phyloP scores from a whole-genome alignment of 768 basidiomycete species.

The Lyophyllum semitale region DNA sequence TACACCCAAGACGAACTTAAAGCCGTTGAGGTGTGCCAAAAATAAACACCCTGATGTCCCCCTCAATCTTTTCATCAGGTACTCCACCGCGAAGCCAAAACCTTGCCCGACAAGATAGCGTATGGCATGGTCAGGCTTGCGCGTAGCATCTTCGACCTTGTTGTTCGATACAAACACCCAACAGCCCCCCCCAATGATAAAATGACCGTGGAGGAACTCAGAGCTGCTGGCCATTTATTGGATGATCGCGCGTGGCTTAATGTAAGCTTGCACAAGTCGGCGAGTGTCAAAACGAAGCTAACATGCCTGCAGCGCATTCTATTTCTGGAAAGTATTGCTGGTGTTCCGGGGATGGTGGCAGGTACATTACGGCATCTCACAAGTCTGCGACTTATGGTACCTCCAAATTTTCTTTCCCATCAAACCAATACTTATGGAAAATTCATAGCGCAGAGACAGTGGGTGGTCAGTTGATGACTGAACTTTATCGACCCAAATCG shows the following conservation, averaged over 20 bases:
- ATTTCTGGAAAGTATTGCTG: slow-evolving; percentile 86
- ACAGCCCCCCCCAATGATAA: slow-evolving; percentile 59
- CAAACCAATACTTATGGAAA: slow-evolving; percentile 3
- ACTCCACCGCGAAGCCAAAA: slow-evolving; percentile 64
- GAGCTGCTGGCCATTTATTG: slow-evolving; percentile 73
- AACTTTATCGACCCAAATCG: slow-evolving; percentile 20
- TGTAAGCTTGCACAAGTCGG: slow-evolving; percentile 37
- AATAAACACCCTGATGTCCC: not conserved
- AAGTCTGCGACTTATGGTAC: slow-evolving; percentile 86
- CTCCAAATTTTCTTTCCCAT: slow-evolving; percentile 11
- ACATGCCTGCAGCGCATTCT: slow-evolving; percentile 43
- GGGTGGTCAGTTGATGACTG: slow-evolving; percentile 40
- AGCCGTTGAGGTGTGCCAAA: slow-evolving; percentile 60
- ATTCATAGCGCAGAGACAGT: slow-evolving; percentile 48
- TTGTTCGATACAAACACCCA: slow-evolving; percentile 83
- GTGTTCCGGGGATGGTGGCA: slow-evolving; percentile 96
- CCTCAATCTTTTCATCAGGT: slow-evolving; percentile 45
- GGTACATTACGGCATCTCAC: slow-evolving; percentile 85
- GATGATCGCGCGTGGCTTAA: slow-evolving; percentile 76
- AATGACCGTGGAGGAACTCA: slow-evolving; percentile 73
- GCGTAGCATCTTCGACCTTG: slow-evolving; percentile 77
- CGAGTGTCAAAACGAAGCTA: not conserved
- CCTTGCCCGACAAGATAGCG: slow-evolving; percentile 75
- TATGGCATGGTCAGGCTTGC: slow-evolving; percentile 57
- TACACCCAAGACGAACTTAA: slow-evolving; percentile 76